Conservation (phyloP, 139 green algal species). For the Diplosphaera chodatii region DNA sequence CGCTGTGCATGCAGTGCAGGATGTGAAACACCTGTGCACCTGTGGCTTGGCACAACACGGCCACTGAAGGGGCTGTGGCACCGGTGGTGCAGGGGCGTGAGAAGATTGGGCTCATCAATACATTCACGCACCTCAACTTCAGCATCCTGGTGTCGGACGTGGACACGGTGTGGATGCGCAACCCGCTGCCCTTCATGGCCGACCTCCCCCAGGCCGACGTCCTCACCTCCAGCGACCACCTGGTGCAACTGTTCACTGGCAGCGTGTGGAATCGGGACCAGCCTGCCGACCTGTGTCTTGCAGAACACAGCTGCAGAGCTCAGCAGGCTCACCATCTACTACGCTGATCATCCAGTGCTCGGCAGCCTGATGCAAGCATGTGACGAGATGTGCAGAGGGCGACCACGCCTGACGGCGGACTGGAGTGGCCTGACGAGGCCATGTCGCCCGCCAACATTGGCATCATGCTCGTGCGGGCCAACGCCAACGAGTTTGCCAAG, state of each 20-base stretch:
- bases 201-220: constrained; percentile 70
- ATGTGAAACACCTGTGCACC: too few species aligned
- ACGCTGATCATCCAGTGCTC: too few species aligned
- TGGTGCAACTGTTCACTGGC: too few species aligned
- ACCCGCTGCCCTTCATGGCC: constrained; percentile 79
- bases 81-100: constrained; percentile 68
- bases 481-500: constrained; percentile 45
- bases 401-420: constrained; percentile 29
- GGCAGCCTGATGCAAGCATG: too few species aligned
- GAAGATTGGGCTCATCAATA: constrained; percentile 80
- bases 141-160: constrained; percentile 87
- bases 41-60: too few species aligned
- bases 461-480: constrained; percentile 79
- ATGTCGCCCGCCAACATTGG: constrained; percentile 82
- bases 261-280: too few species aligned
- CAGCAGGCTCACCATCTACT: too few species aligned
- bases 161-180: constrained; percentile 81
- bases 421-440: constrained; percentile 56
- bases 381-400: not conserved
- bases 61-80: too few species aligned
- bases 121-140: constrained; percentile 70
- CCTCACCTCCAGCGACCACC: constrained; percentile 71
- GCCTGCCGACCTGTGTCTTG: too few species aligned
- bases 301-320: too few species aligned
- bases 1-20: too few species aligned